Evolutionary conservation across 2,329 filamentous ascomycete species (phyloP).

Genomic region (Pseudogymnoascus sp.): DNA sequence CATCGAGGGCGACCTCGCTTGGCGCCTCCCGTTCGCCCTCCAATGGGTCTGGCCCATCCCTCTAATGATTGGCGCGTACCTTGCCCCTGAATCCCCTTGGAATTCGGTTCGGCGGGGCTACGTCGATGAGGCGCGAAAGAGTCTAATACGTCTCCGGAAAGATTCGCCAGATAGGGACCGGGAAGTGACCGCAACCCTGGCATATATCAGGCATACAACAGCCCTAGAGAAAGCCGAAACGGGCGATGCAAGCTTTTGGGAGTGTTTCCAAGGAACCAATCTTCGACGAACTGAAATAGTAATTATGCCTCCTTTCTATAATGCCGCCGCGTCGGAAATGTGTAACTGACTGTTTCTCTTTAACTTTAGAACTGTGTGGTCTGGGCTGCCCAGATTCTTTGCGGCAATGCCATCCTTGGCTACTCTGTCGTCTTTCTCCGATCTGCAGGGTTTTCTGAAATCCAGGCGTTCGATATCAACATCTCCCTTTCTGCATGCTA

Average conservation of each 20-base stretch:
- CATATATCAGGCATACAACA: conserved; percentile 21
- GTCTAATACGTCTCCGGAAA: conserved; percentile 21
- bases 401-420: conserved; percentile 30
- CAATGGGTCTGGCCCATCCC: conserved; percentile 18
- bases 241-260: conserved; percentile 17
- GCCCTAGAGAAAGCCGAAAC: conserved; percentile 20
- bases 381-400: conserved; percentile 33
- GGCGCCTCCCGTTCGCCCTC: conserved; percentile 16
- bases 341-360: background rate
- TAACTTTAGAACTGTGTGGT: conserved; percentile 29
- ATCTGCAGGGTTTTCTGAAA: conserved; percentile 30
- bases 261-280: conserved; percentile 23
- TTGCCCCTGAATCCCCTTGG: conserved; percentile 28
- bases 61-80: conserved; percentile 22
- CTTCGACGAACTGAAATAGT: conserved; percentile 23
- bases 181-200: conserved; percentile 24
- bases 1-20: conserved; percentile 17
- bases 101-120: conserved; percentile 26
- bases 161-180: conserved; percentile 19
- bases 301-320: background rate
- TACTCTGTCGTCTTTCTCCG: conserved; percentile 34
- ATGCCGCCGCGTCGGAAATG: background rate
- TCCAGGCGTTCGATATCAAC: conserved; percentile 33
- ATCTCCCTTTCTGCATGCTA: conserved; percentile 34
- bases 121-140: conserved; percentile 22